Percentiles rank a stretch among this genome's conserved stretches.
These are phyloP conservation scores for Chrysoporthe puriensis DNA, from an alignment of 2,329 filamentous ascomycete genomes.

Conservation along the genomic window DNA sequence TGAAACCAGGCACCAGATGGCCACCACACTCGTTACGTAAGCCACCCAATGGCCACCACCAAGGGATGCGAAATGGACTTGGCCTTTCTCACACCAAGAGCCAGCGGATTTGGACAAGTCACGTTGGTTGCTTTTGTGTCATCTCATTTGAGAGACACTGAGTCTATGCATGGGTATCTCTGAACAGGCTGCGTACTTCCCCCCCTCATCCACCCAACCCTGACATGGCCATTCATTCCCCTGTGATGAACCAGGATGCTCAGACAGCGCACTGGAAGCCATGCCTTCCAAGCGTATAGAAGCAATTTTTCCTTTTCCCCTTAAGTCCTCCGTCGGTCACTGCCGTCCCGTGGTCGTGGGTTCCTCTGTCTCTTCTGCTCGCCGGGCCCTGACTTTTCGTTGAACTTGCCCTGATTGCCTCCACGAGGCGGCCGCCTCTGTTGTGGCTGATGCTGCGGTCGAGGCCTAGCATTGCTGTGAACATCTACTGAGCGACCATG, in stretches of 20 bases:
- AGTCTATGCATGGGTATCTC: no score
- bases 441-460: not conserved
- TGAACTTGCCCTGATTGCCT: not conserved
- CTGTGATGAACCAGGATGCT: no score
- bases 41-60: not conserved
- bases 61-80: not conserved
- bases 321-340: not conserved
- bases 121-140: no score
- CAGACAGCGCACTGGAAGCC: no score
- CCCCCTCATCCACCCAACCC: no score
- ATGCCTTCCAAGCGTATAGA: no score
- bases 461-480: not conserved
- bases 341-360: not conserved
- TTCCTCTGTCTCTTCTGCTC: not conserved
- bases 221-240: no score
- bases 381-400: not conserved
- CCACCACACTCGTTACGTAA: conserved; percentile 23
- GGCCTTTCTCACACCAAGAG: not conserved
- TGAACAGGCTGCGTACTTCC: no score
- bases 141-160: no score
- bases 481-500: not conserved
- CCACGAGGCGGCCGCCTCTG: not conserved
- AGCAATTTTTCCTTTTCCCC: no score
- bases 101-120: no score
- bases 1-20: conserved; percentile 21